Base-by-base conservation (phyloP, 179 eudicot genomes). In the Dionaea muscipula region DNA sequence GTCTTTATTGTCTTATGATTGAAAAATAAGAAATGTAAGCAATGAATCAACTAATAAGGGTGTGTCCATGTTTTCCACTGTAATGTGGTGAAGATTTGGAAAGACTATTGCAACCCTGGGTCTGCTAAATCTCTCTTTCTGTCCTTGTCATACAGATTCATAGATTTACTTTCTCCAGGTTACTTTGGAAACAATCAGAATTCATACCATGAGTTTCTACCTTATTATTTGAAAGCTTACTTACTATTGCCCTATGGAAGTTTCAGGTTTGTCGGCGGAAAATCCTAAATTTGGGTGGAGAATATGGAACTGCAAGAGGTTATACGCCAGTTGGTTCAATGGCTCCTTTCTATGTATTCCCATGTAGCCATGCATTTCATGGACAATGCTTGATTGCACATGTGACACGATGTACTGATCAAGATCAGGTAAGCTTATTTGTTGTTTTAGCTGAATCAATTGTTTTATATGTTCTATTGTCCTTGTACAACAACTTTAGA, bases 301-400 rank as follows among this genome's bases (percentile, higher is more conserved):
- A 87, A 41, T 71, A 73, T 64, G 78, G 83, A 40, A 63, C 76
- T 70, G 69, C 79, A 54, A 77, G 88, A 74, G 85, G 82, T 46
- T 86, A 84, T 73, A 64, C 85, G 17, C 74, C 98, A 66, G 77
- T 81, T 56, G 95, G 96, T 35, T 71, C 85, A 17, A 87, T 87
- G 85, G 84, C 94, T 62, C 98, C 94, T 75, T 91, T 91, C 73
- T 91, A 87, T 75, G 93, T 91, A 45, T 87, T 91, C 46, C 99
- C 99, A 31, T 91, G 99, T 66, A 91, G 93, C 43, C 96, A 91
- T 77, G 75, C 93, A 33, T 91, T 91, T 72, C 99, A 91, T 68
- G 81, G 89, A 40, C 84, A 84, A 40, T 91, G 99, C 69, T 65
- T 93, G 57, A 75, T 93, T 79, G 82, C 93, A 37, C 99, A 93